Conservation (phyloP, 257 asterid species). For the Oldenlandia corymbosa region DNA sequence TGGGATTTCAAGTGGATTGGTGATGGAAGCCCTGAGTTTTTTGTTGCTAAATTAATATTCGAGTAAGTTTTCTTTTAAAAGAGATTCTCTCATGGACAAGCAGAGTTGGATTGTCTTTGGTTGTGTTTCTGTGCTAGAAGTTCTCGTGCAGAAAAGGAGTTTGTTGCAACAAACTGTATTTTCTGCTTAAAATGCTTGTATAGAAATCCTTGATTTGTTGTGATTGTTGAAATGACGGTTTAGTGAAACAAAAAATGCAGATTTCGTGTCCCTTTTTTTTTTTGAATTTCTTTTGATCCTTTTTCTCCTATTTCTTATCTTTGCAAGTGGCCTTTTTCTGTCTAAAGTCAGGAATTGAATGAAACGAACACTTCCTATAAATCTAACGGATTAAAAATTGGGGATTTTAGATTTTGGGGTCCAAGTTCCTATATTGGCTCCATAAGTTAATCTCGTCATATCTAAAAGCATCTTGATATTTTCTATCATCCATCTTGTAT, state of each 20-base stretch:
- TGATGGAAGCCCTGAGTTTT: constrained; percentile 63
- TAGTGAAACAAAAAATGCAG: background rate
- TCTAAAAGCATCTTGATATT: background rate
- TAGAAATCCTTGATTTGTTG: background rate
- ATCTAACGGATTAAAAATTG: background rate
- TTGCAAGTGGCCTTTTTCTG: background rate
- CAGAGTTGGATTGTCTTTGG: background rate
- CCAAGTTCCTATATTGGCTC: no score
- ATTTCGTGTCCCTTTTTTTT: no score
- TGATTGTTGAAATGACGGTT: background rate
- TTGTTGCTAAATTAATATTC: constrained; percentile 54
- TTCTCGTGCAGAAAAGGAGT: background rate
- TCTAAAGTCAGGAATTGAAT: background rate
- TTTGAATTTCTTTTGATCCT: background rate
- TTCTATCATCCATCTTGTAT: background rate
- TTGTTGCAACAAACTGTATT: constrained; percentile 1
- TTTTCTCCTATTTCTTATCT: background rate
- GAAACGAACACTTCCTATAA: background rate
- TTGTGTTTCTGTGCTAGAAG: background rate
- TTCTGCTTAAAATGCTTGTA: background rate
- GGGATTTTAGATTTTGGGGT: background rate
- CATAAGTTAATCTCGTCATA: no score
- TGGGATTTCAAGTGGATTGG: constrained; percentile 82
- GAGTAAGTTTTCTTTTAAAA: constrained; percentile 40
- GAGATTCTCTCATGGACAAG: background rate